phyloP scores from a whole-genome alignment of 139 green algal species.

The Ulvella scutata region DNA sequence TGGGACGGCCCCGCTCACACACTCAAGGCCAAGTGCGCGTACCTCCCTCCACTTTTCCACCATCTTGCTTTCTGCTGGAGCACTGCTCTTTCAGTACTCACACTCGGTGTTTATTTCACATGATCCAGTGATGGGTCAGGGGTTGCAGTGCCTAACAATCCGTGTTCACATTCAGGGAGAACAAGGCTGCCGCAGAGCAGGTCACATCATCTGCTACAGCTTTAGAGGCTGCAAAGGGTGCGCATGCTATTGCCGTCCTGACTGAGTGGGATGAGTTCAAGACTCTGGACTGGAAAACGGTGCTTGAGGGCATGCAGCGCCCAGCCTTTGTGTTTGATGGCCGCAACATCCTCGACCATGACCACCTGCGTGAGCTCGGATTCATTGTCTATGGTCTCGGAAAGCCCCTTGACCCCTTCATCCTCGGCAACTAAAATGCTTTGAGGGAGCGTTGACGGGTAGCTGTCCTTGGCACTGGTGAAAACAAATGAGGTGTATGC shows the following conservation, averaged over 20 bases:
- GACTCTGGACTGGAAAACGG: slow-evolving; percentile 49
- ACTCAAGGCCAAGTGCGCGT: not conserved
- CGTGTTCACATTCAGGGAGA: not conserved
- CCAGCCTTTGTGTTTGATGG: slow-evolving; percentile 98
- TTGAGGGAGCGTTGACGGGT: not conserved
- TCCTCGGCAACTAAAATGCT: slow-evolving; percentile 22
- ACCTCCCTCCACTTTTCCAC: too few species aligned
- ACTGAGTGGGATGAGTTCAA: slow-evolving; percentile 99
- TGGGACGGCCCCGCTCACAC: slow-evolving; percentile 74
- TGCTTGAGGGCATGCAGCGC: slow-evolving; percentile 88
- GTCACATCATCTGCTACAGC: not conserved
- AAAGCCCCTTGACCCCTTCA: slow-evolving; percentile 95
- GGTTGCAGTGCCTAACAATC: too few species aligned
- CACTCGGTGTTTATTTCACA: too few species aligned
- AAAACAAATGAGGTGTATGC: too few species aligned
- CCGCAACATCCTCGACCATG: slow-evolving; percentile 88
- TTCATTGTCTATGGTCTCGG: slow-evolving; percentile 96
- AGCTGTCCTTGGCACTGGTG: too few species aligned
- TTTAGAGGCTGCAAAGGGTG: slow-evolving; percentile 47
- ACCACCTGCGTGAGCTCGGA: slow-evolving; percentile 76
- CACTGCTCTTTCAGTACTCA: too few species aligned
- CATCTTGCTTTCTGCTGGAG: too few species aligned
- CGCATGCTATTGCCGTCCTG: slow-evolving; percentile 79
- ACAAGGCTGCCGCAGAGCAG: not conserved
- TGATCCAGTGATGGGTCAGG: too few species aligned